Base-by-base conservation (phyloP, 208 protist genomes). In the Tritrichomonas foetus region DNA sequence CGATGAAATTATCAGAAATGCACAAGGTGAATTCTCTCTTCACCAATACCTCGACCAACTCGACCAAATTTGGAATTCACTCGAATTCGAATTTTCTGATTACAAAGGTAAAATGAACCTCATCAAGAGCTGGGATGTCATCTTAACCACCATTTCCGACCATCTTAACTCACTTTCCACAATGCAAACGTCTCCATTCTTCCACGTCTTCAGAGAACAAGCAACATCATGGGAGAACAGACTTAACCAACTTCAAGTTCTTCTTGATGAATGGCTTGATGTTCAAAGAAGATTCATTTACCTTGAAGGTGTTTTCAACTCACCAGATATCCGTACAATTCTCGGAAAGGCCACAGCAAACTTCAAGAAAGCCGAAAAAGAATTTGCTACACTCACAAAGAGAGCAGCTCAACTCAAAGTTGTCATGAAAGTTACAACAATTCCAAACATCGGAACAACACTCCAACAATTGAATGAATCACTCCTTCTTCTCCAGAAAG, bases 131-230 rank as follows among this genome's bases (percentile, higher is more conserved):
- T 93, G 89, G 89, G 57, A 64, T 72, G 55, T 72, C 20, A 72
- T 93, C 33, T 49, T 64, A 64, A 36, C 50, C 27, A 69, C 3
- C 36, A 69, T 93, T 50, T 47, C 33, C 20, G 89, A 93, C 33
- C 55, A 64, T 33, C 49, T 93, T 0, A 93, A 64, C 41, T 72
- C 39, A 27, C 22, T 93, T 30, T 27, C 33, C 47, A 53, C 89
- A 49, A 93, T 93, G 89, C 50, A 93, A 93, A 64, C 50, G 25
- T 93, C 89, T 57, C 89, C 89, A 36, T 93, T 93, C 44, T 93
- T 57, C 27, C 50, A 93, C 33, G 89, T 69, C 1, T 93, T 93
- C 30, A 47, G 57, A 74, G 57, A 69, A 50, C 55, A 93, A 72
- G 89, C 55, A 27, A 72, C 55, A 57, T 57, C 55, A 93, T 93